phyloP scores from a whole-genome alignment of 1,284 basidiomycete species.

The Cystobasidium slooffiae region DNA sequence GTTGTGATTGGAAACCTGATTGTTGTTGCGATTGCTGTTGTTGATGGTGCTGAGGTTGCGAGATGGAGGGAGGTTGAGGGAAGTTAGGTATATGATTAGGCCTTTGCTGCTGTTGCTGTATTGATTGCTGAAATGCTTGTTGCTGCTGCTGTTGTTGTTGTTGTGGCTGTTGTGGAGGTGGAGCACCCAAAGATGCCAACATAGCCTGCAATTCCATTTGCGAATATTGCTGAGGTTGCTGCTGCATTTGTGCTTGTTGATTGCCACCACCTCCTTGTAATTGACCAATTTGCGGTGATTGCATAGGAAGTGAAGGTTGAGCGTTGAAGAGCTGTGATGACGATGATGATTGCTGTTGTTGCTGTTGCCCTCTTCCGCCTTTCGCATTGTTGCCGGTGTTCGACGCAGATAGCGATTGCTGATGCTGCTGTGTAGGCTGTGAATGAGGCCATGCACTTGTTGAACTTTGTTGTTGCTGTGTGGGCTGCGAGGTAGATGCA shows the following conservation, averaged over 20 bases:
- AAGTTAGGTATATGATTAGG: conserved; percentile 1
- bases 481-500: background rate
- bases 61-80: background rate
- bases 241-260: background rate
- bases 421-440: conserved; percentile 6
- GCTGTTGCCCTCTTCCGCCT: background rate
- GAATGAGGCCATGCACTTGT: background rate
- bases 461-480: conserved; percentile 24
- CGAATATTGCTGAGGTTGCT: conserved; percentile 34
- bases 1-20: conserved; percentile 10
- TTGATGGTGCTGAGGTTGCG: conserved; percentile 10
- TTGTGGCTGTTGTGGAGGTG: conserved; percentile 20
- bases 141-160: conserved; percentile 10
- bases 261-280: background rate
- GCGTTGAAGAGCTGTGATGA: background rate
- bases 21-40: conserved; percentile 19
- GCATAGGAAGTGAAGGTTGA: conserved; percentile 12
- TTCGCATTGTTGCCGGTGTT: background rate
- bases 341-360: too few species aligned
- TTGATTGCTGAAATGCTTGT: conserved; percentile 1
- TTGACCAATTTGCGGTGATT: conserved; percentile 10
- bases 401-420: background rate
- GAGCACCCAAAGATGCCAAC: conserved; percentile 32
- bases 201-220: conserved; percentile 42
- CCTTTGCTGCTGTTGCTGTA: conserved; percentile 6